phyloP scores from a whole-genome alignment of 495 filamentous ascomycete species.

The Daldinia childiae region DNA sequence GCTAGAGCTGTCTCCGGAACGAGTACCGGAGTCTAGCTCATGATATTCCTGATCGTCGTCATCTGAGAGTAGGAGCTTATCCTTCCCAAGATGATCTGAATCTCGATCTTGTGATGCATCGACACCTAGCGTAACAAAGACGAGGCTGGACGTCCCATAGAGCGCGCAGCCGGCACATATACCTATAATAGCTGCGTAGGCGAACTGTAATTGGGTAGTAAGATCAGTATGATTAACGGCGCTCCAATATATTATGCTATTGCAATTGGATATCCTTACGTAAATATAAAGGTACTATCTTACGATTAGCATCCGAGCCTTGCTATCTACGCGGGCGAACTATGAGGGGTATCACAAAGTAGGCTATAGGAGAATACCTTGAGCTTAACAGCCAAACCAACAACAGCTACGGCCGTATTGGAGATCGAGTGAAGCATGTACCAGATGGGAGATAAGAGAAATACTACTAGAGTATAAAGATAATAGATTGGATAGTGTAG shows the following conservation, averaged over 20 bases:
- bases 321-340: conserved; percentile 19
- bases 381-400: conserved; percentile 62
- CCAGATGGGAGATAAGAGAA: conserved; percentile 49
- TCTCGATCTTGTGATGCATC: conserved; percentile 37
- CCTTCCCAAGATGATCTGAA: conserved; percentile 7
- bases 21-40: conserved; percentile 14
- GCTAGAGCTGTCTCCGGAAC: conserved; percentile 33
- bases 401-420: conserved; percentile 27
- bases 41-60: conserved; percentile 49
- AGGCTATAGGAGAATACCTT: conserved; percentile 62
- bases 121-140: conserved; percentile 54
- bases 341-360: conserved; percentile 11
- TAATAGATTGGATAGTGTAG: conserved; percentile 51
- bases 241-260: conserved; percentile 1
- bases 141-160: conserved; percentile 53
- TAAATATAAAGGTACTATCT: conserved; percentile 70
- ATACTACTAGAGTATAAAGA: conserved; percentile 45
- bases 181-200: conserved; percentile 67
- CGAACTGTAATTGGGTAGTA: conserved; percentile 53
- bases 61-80: conserved; percentile 26
- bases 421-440: conserved; percentile 48
- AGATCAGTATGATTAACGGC: conserved; percentile 9
- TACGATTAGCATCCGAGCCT: conserved; percentile 8
- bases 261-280: conserved; percentile 38
- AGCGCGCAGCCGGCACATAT: conserved; percentile 60